These are phyloP conservation scores for Exutisphaerella laricina DNA, from an alignment of 2,329 filamentous ascomycete genomes.

Conservation along the genomic window DNA sequence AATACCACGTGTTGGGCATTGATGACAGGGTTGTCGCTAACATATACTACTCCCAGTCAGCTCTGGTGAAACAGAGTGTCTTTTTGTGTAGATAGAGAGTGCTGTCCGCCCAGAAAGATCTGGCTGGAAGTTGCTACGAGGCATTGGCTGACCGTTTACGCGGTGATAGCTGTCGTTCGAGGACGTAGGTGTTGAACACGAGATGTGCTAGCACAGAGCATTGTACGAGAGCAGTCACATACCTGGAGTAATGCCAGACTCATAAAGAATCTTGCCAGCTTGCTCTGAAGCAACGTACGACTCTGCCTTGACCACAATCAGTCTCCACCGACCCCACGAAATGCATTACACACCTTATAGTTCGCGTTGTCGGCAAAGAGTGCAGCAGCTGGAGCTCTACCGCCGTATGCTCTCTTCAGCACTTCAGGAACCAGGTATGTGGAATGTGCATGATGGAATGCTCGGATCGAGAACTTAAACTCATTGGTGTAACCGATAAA, in stretches of 20 bases:
- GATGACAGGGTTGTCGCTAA: slow-evolving; percentile 65
- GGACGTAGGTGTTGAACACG: too few relatives aligned
- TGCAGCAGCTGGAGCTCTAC: slow-evolving; percentile 44
- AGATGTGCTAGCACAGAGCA: too few relatives aligned
- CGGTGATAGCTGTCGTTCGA: too few relatives aligned
- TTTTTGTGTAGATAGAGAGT: too few relatives aligned
- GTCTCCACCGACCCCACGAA: not conserved
- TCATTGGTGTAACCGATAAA: slow-evolving; percentile 67
- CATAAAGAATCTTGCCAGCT: slow-evolving; percentile 61
- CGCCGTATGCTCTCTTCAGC: slow-evolving; percentile 37
- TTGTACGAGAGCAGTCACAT: too few relatives aligned
- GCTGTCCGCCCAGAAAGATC: too few relatives aligned
- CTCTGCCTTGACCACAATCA: slow-evolving; percentile 51
- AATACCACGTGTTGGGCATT: slow-evolving; percentile 64
- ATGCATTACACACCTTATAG: slow-evolving; percentile 16
- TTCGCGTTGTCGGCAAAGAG: slow-evolving; percentile 68
- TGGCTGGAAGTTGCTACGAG: too few relatives aligned
- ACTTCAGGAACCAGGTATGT: slow-evolving; percentile 62
- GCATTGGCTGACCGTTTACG: too few relatives aligned
- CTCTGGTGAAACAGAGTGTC: too few relatives aligned
- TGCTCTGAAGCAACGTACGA: slow-evolving; percentile 59
- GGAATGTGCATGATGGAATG: slow-evolving; percentile 66
- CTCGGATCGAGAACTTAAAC: slow-evolving; percentile 61
- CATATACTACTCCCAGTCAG: too few relatives aligned
- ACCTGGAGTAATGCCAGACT: slow-evolving; percentile 55